Evolutionary conservation across 108 stramenopile genomes (phyloP), one percentile per base, ranked within the genome.

Genomic region (Skeletonema menzelii): DNA sequence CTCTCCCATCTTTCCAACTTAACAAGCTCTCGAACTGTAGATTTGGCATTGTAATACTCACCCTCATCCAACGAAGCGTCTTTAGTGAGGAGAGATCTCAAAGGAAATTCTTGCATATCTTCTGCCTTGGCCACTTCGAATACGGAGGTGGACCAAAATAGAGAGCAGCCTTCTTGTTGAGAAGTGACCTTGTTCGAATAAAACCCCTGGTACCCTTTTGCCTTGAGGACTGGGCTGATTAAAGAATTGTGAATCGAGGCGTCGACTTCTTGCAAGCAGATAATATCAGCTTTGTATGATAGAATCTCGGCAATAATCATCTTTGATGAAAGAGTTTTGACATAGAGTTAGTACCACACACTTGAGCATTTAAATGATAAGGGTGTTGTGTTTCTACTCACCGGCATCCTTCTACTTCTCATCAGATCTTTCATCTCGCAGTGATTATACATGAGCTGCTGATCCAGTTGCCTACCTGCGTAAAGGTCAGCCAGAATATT

Each of bases 231-330:
- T 24, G 82, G 82, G 17, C 40, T 22, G 13, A 83, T 47, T 35
- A 83, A 34, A 31, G 55, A 35, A 58, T 83, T 35, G 46, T 73
- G 77, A 17, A 80, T 60, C 11, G 72, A 46, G 22, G 65, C 67
- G 63, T 93, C 90, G 12, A 93, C 92, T 53, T 93, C 92, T 83
- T 93, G 92, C n/a, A 93, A 66, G 58, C 92, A 93, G 65, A 93
- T 77, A 22, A 93, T 67, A 37, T 90, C 92, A 6, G 92, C 83
- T 22, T 85, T 63, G 58, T 93, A 88, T 4, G 78, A 53, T 53
- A 93, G 44, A 13, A 93, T 75, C 75, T 93, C 92, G 35, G 82
- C 82, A 7, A 93, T 57, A 69, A 93, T 83, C 79, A 93, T 71
- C 70, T 71, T 32, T 56, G 19, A 47, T 3, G 35, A 30, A 0